phyloP scores from a whole-genome alignment of 176 grass and related monocot species.

The Carex kokanica region DNA sequence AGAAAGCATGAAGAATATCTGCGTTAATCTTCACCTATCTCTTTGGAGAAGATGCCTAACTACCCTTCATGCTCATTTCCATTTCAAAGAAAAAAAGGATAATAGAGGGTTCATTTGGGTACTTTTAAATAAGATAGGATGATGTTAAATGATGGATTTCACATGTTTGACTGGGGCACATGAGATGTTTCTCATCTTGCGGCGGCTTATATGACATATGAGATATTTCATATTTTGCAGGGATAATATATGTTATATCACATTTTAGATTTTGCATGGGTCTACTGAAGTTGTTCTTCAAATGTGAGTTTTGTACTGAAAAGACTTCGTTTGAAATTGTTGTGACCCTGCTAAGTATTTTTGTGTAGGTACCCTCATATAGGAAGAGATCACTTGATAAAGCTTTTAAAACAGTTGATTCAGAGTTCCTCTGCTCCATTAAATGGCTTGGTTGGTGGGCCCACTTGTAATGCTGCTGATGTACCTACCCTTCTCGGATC shows the following conservation, averaged over 20 bases:
- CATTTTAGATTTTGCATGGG: not conserved
- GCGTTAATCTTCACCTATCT: not conserved
- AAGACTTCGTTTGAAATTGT: not conserved
- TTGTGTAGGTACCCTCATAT: slow-evolving; percentile 81
- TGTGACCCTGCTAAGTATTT: not conserved
- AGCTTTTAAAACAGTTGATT: slow-evolving; percentile 94
- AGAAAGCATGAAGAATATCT: not conserved
- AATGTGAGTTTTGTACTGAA: slow-evolving; percentile 5
- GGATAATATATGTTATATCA: not conserved
- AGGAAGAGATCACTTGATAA: slow-evolving; percentile 90
- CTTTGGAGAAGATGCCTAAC: not conserved
- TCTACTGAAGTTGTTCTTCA: not conserved
- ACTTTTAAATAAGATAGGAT: not conserved
- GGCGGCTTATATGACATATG: not conserved
- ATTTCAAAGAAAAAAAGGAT: not conserved
- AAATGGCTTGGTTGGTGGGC: slow-evolving; percentile 43
- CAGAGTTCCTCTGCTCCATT: slow-evolving; percentile 47
- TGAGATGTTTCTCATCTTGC: not conserved
- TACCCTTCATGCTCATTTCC: not conserved
- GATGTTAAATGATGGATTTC: not conserved
- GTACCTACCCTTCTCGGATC: slow-evolving; percentile 82
- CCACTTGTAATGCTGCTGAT: slow-evolving; percentile 72
- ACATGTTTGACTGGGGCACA: not conserved
- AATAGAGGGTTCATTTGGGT: not conserved
- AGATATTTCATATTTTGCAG: not conserved